Base-by-base conservation (phyloP, 805 yeast genomes). In the Maudiozyma barnettii region DNA sequence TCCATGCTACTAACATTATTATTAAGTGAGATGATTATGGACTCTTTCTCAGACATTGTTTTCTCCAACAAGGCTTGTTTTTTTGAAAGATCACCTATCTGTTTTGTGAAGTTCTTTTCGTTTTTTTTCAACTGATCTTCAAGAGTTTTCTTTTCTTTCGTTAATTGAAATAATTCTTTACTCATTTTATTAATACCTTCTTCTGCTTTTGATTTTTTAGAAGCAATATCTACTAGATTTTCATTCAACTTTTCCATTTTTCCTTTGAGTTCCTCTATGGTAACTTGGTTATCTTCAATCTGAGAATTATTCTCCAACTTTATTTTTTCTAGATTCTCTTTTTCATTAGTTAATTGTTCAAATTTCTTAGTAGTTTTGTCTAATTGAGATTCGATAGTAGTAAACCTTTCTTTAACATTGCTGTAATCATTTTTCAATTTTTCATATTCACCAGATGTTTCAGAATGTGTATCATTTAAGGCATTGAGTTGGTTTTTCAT, bases 131-230 rank as follows among this genome's bases (percentile, higher is more conserved):
- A 63, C 8, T 64, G 63, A 22, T 69, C 68, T 41, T 75, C 79
- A 6, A 74, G 56, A 0, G 75, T 74, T 1, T 75, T 78, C 49
- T 81, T 81, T 31, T 78, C 79, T 47, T 77, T 78, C 0, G 79
- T 74, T 39, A 88, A 68, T 43, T 75, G 75, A 63, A 87, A 77
- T 29, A 90, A 68, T 53, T 90, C 98, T 37, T 91, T 71, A 46
- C 82, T 84, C 95, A 90, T 85, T 55, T 88, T 89, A 60, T 89
- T 89, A 45, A 90, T 82, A 4, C 95, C 97, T 49, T 79, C 82
- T 57, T 90, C 96, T 1, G 91, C 84, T 52, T 76, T 81, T 22
- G 72, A 71, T 54, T 79, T 82, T 12, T 73, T 75, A 1, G 38
- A 52, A 1, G 51, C 51, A 5, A 62, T 44, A 1, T 51, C 58